Conservation (phyloP, 352 stramenopile genomes). For the Pelagophyceae sp. region DNA sequence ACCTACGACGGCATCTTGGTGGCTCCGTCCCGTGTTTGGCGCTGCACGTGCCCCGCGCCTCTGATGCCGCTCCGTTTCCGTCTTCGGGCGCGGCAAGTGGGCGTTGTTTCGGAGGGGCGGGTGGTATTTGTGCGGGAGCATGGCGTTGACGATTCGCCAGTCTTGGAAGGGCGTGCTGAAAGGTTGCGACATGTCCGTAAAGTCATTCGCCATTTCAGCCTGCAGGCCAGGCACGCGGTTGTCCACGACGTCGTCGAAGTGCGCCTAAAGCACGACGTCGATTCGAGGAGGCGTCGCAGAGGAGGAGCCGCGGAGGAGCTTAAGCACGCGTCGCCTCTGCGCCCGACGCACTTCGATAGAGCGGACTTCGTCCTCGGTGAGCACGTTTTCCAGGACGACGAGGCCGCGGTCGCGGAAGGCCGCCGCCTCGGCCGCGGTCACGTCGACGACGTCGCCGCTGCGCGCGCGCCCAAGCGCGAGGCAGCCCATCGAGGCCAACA, state of each 20-base stretch:
- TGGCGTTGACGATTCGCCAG: conserved; percentile 47
- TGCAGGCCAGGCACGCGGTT: conserved; percentile 40
- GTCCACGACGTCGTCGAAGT: conserved; percentile 21
- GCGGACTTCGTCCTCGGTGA: conserved; percentile 43
- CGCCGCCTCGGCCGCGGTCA: conserved; percentile 39
- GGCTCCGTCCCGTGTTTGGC: too few species aligned
- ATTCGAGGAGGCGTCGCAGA: too few species aligned
- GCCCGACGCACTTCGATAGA: too few species aligned
- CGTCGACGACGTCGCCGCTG: too few species aligned
- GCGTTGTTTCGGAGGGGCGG: conserved; percentile 39
- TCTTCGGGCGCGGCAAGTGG: too few species aligned
- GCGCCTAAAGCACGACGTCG: background rate
- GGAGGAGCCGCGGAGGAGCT: too few species aligned
- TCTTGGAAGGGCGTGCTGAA: conserved; percentile 43
- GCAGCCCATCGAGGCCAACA: too few species aligned
- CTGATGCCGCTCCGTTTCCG: too few species aligned
- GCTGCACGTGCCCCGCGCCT: too few species aligned
- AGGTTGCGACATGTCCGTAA: conserved; percentile 48
- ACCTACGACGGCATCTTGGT: too few species aligned
- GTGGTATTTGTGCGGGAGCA: conserved; percentile 44
- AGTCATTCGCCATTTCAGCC: conserved; percentile 48
- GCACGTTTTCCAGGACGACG: conserved; percentile 38
- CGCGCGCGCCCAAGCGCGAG: too few species aligned
- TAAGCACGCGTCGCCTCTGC: conserved; percentile 22
- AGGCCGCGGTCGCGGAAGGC: conserved; percentile 41